Base-by-base conservation (phyloP, 495 filamentous ascomycete genomes). In the Mytilinidion resinicola region DNA sequence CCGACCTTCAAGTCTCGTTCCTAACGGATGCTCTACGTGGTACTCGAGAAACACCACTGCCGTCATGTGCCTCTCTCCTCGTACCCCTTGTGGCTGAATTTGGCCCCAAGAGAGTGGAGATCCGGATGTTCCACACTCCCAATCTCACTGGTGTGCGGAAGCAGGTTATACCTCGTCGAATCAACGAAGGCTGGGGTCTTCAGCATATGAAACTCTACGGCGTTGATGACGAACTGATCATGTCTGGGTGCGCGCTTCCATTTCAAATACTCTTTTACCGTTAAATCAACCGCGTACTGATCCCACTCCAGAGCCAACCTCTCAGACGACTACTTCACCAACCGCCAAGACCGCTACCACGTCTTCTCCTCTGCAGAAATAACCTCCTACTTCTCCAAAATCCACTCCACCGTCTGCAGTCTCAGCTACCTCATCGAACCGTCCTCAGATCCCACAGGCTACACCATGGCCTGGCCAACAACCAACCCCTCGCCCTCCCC, bases 141-240 rank as follows among this genome's bases (percentile, higher is more conserved):
- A 99, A 97, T 63, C 73, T 99, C 33, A 96, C 88, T 0, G 95
- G 93, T 0, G 61, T 91, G 44, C 81, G 85, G 47, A 97, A 97
- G 76, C 83, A 82, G 63, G 69, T 88, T 62, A 80, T 97, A 43
- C 93, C 93, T 2, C 85, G 83, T 61, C 81, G 93, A 9, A 90
- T 97, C 67, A 99, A 99, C 64, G 93, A 99, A 70, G 93, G 93
- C 37, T 99, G 93, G 92, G 93, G 93, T 12, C 74, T 99, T 43
- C 93, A 99, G 68, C 93, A 99, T 68, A 99, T 99, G 90, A 99
- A 99, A 78, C 79, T 99, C 0, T 99, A 99, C 63, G 93, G 95
- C 0, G 73, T 96, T 42, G 93, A 99, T 60, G 91, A 97, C 66
- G 92, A 96, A 71, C 84, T 99, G 50, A 93, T 99, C 37, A 79